Evolutionary conservation across 2,329 filamentous ascomycete species (phyloP), one percentile per base, ranked within the genome.

Genomic region (Alternaria postmessia): DNA sequence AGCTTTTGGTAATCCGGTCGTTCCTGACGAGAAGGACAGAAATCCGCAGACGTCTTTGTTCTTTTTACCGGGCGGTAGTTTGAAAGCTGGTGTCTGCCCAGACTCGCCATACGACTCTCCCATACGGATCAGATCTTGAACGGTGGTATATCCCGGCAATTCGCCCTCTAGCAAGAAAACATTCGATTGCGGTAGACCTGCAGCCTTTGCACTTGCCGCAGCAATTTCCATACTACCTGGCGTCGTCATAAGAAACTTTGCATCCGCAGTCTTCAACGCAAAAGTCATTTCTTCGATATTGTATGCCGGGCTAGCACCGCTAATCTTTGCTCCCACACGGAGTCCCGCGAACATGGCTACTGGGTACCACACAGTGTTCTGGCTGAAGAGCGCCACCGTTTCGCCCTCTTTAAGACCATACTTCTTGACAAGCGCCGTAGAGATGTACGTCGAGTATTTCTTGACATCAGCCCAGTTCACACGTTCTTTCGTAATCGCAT

Each of bases 251-350:
- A 89, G 69, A 60, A 87, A 86, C 63, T 84, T 87, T 3, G 86
- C 84, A 34, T 85, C 79, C 0, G 82, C 85, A 1, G 82, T 88
- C 66, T 85, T 83, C 3, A 91, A 77, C 1, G 87, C 87, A 73
- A 89, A 89, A 1, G 83, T 85, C 86, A 91, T 89, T 66, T 91
- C 89, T 51, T 91, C 88, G 16, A 86, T 81, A 57, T 86, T 89
- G 74, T 90, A 91, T 0, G 87, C 88, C 0, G 88, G 88, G 16
- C 83, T 87, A 0, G 87, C 88, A 1, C 88, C 88, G 3, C 83
- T 87, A 1, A 89, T 85, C 30, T 87, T 82, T 8, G 85, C 88
- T 64, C 82, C 85, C 6, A 80, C 81, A 12, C 84, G 81, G 7
- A 87, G 78, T 2, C 84, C 83, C 0, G 84, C 84, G 57, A 87